Evolutionary conservation across 495 filamentous ascomycete genomes (phyloP).

Genomic region (Hypoxylon rickii): DNA sequence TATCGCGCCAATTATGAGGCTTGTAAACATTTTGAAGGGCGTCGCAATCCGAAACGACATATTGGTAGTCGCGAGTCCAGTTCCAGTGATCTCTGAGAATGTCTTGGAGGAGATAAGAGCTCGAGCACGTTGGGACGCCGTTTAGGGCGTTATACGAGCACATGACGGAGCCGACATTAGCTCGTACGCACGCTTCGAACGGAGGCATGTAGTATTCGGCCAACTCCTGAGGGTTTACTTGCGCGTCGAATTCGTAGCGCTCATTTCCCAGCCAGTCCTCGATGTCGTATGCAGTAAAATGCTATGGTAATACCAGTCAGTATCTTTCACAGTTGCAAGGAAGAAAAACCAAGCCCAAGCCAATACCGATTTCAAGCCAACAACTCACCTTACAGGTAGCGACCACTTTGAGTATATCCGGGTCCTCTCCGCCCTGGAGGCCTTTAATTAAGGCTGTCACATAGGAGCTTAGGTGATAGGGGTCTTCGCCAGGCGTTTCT

Average conservation of each 20-base stretch:
- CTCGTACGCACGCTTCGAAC: slow-evolving; percentile 54
- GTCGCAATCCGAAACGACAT: slow-evolving; percentile 61
- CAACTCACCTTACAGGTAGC: slow-evolving; percentile 54
- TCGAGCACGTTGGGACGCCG: slow-evolving; percentile 59
- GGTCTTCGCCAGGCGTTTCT: slow-evolving; percentile 67
- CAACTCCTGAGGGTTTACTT: slow-evolving; percentile 57
- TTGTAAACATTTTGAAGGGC: slow-evolving; percentile 61
- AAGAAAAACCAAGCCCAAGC: too few species aligned
- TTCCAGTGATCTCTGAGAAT: slow-evolving; percentile 59
- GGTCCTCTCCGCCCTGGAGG: slow-evolving; percentile 57
- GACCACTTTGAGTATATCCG: slow-evolving; percentile 49
- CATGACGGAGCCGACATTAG: slow-evolving; percentile 61
- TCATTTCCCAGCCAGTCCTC: slow-evolving; percentile 58
- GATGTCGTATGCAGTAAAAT: slow-evolving; percentile 64
- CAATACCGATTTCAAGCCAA: not conserved
- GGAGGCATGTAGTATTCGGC: slow-evolving; percentile 58
- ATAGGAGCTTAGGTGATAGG: slow-evolving; percentile 57
- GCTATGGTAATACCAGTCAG: slow-evolving; percentile 38
- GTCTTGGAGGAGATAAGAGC: slow-evolving; percentile 59
- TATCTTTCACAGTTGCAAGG: not conserved
- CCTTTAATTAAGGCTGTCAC: slow-evolving; percentile 61
- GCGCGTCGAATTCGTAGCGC: slow-evolving; percentile 58
- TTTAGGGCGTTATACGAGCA: slow-evolving; percentile 65
- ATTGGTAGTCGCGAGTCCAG: slow-evolving; percentile 59
- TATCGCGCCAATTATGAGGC: slow-evolving; percentile 55